Evolutionary conservation across 208 protist genomes (phyloP).

Genomic region (Phytomonas sp.): DNA sequence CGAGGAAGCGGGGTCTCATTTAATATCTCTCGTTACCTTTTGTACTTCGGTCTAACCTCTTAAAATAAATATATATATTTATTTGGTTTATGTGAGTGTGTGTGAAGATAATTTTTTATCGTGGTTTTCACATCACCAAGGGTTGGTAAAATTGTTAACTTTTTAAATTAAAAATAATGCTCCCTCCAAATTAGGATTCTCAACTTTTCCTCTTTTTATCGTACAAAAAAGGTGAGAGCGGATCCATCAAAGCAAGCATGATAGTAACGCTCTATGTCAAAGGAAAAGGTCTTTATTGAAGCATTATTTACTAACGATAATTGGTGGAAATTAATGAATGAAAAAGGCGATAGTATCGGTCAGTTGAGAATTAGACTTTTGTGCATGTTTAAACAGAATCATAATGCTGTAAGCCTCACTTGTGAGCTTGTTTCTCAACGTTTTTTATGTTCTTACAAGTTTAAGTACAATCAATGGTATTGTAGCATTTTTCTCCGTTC

Average conservation of each 20-base stretch:
- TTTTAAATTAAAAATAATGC: background rate
- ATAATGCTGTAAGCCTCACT: background rate
- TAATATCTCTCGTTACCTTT: background rate
- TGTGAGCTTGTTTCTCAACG: background rate
- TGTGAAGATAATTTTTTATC: background rate
- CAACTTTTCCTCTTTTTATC: background rate
- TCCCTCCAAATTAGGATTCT: background rate
- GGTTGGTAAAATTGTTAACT: background rate
- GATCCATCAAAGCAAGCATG: background rate
- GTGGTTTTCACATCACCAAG: background rate
- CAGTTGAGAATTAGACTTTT: background rate
- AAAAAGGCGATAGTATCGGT: background rate
- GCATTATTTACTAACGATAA: conserved; percentile 4
- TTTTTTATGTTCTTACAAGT: background rate
- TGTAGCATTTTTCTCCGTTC: background rate
- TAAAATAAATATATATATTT: background rate
- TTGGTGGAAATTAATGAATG: background rate
- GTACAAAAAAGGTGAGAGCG: background rate
- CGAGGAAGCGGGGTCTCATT: background rate
- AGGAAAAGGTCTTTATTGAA: conserved; percentile 4
- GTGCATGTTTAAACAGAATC: background rate
- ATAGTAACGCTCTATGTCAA: background rate
- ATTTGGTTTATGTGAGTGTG: conserved; percentile 3
- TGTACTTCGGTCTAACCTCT: conserved; percentile 4
- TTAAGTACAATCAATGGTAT: background rate